Evolutionary conservation across 768 basidiomycete genomes (phyloP), one percentile per base, ranked within the genome.

Genomic region (Xerocomellus chrysenteron): DNA sequence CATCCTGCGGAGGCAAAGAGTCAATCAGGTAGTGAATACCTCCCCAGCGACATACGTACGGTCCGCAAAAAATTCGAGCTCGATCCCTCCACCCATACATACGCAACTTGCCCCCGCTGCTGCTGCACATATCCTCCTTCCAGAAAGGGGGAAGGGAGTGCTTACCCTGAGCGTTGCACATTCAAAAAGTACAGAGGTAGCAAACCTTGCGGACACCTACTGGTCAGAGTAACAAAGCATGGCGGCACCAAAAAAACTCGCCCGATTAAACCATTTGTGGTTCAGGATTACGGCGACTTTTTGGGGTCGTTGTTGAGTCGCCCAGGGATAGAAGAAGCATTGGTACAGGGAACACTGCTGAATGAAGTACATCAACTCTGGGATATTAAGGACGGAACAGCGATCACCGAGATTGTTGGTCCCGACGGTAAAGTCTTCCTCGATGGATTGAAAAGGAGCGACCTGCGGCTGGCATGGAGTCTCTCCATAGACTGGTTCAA

Each of bases 401-500:
- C 6, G 4, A 41, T 50, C 40, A 50, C 39, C n/a, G 5, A 50
- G 10, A 41, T 50, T 12, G 17, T 26, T 26, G 40, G 39, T 3
- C 30, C 39, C 1, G 40, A 41, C 9, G 19, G 8, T 3, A 50
- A 50, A n/a, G 12, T 30, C n/a, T 50, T 50, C 19, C 32, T 67
- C 2, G 53, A 57, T 5, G 39, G 54, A 9, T 21, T 59, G 2
- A 21, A 54, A 7, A 59, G 61, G 41, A 57, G 40, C 1, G 17
- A 50, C 24, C 56, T 60, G 6, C 44, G 59, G 26, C 43, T 71
- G 5, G 65, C 60, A 1, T 71, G 61, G 46, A 66, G 58, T 16
- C 39, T 71, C 17, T 71, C 55, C n/a, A 43, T 69, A 16, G 63
- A 70, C 43, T 69, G 65, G 65, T 71, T 70, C 51, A 71, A 71